These are phyloP conservation scores for Phallus indusiatus DNA, from an alignment of 768 basidiomycete species.

Conservation along the genomic window DNA sequence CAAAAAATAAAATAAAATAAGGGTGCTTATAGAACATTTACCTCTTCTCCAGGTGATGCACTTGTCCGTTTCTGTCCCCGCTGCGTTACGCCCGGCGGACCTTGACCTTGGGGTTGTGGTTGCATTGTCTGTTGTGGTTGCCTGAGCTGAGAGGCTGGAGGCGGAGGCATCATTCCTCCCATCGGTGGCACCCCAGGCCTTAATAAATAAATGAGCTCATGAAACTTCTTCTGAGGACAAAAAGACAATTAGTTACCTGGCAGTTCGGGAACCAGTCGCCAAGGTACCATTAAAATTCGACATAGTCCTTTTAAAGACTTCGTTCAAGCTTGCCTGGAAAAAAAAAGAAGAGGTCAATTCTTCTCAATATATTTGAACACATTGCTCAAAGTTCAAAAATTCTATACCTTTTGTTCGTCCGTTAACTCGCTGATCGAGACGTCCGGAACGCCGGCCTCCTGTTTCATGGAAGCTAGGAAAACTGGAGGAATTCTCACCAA, in stretches of 20 bases:
- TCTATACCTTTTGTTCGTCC: conserved; percentile 51
- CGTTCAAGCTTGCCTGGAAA: not conserved
- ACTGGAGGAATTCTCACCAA: conserved; percentile 30
- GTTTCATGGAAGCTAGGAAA: conserved; percentile 27
- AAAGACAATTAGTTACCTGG: not conserved
- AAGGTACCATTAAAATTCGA: not conserved
- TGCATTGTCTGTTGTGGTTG: conserved; percentile 13
- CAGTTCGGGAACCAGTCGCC: not conserved
- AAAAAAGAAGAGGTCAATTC: not conserved
- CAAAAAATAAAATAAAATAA: conserved; percentile 3
- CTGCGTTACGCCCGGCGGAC: conserved; percentile 14
- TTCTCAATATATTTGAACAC: not conserved
- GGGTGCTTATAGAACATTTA: conserved; percentile 17
- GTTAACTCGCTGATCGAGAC: conserved; percentile 37
- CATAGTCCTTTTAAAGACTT: conserved; percentile 6
- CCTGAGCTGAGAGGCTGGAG: conserved; percentile 17
- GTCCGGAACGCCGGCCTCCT: conserved; percentile 34
- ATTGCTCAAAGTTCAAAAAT: not conserved
- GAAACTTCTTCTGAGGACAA: not conserved
- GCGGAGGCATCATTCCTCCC: conserved; percentile 12
- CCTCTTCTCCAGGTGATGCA: conserved; percentile 56
- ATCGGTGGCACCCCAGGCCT: conserved; percentile 15
- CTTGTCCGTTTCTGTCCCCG: conserved; percentile 42
- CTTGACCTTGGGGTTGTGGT: conserved; percentile 19
- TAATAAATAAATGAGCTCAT: not conserved